Evolutionary conservation across 352 stramenopile species (phyloP), one percentile per base, ranked within the genome.

Genomic region (Albugo laibachii): DNA sequence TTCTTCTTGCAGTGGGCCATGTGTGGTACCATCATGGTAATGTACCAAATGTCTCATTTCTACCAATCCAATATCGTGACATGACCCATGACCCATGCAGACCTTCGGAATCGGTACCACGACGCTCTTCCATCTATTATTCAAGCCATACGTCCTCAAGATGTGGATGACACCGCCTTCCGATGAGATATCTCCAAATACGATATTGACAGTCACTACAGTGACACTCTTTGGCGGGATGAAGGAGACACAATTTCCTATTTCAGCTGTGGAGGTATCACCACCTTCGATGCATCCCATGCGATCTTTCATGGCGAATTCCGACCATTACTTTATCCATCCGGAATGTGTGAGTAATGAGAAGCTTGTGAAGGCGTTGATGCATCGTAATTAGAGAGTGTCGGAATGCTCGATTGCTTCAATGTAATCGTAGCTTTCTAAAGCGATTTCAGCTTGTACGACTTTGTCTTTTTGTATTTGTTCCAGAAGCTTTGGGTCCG

Each of bases 401-500:
- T 31, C 3, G 8, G 24, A 8, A 31, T 31, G 45, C 49, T 84
- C 68, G 36, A 91, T 73, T 13, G 55, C 50, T 59, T 87, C 70
- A 36, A 91, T 78, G 64, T 91, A 85, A 49, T 86, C 77, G 54
- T 87, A 87, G 57, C 64, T 75, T 48, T 91, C 79, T 35, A 91
- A 67, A 36, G 61, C 71, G 55, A 80, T 64, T 61, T 81, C 62
- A 40, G 49, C 71, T 1, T 63, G 59, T 36, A 87, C 70, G 5
- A 55, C 36, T 15, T 44, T 70, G 47, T 91, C 77, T 38, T 60
- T 62, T 18, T 49, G 54, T 53, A 73, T 55, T 36, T 59, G 61
- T 15, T 49, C 53, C 53, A 77, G 53, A 13, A 52, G 43, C 8
- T 36, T 42, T 34, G 47, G 59, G 27, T 38, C 20, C 11, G 21